Evolutionary conservation across 1,284 basidiomycete genomes (phyloP).

Genomic region (Grifola frondosa): DNA sequence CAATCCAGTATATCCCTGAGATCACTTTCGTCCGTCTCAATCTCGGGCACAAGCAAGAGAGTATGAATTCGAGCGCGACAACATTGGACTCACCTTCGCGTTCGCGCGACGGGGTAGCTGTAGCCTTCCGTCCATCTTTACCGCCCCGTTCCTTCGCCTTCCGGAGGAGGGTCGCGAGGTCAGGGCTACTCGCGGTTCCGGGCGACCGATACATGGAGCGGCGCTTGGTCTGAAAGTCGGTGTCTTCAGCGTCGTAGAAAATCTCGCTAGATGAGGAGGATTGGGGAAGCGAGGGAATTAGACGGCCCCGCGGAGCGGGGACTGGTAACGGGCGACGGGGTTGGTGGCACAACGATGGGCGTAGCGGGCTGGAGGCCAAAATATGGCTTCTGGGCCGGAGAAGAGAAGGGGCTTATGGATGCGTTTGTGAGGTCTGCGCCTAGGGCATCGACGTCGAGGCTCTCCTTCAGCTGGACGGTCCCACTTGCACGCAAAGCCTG

Average conservation of each 20-base stretch:
- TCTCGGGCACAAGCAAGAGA: conserved; percentile 8
- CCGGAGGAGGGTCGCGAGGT: conserved; percentile 79
- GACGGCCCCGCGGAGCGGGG: conserved; percentile 26
- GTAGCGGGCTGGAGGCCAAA: conserved; percentile 39
- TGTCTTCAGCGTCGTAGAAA: conserved; percentile 63
- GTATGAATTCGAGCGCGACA: no score
- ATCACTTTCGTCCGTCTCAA: no score
- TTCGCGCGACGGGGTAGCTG: conserved; percentile 49
- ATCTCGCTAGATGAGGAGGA: conserved; percentile 49
- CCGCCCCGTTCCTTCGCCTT: conserved; percentile 72
- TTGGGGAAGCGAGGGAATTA: conserved; percentile 35
- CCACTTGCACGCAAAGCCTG: conserved; percentile 62
- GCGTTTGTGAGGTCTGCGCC: conserved; percentile 44
- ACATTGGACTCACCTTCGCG: no score
- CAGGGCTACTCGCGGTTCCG: conserved; percentile 85
- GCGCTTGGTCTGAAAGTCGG: conserved; percentile 67
- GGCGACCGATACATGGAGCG: conserved; percentile 84
- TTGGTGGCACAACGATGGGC: conserved; percentile 57
- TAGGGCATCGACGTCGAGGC: conserved; percentile 63
- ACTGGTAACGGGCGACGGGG: conserved; percentile 41
- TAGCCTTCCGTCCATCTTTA: conserved; percentile 46
- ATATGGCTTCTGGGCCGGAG: conserved; percentile 26
- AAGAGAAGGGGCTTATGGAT: conserved; percentile 28
- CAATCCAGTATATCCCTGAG: no score
- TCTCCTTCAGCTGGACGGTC: conserved; percentile 67